Base-by-base conservation (phyloP, 2,329 filamentous ascomycete genomes). In the Drechslerella coelobrocha region DNA sequence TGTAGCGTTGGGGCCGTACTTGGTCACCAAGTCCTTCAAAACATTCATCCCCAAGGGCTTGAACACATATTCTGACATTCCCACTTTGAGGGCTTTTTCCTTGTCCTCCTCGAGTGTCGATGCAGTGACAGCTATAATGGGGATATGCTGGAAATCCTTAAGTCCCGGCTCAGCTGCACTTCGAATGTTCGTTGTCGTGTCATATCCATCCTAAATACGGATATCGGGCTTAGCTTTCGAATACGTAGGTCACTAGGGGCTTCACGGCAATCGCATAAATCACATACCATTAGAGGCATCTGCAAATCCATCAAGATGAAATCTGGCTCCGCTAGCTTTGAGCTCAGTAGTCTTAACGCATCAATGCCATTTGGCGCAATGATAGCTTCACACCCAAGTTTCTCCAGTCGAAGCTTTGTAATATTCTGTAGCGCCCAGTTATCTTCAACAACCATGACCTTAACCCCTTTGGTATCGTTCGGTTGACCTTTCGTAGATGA, bases 251-350 rank as follows among this genome's bases (percentile, higher is more conserved):
- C n/a, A n/a, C n/a, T n/a, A n/a, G n/a, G n/a, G n/a, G n/a, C n/a
- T n/a, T n/a, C n/a, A n/a, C n/a, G n/a, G n/a, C n/a, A n/a, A n/a
- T n/a, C n/a, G n/a, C n/a, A n/a, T n/a, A n/a, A n/a, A n/a, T n/a
- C 48, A 39, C 34, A 2, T 62, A 76, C 75, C 50, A 75, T 62
- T 14, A 75, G 53, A n/a, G 73, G 74, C 75, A 76, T 76, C 24
- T 76, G 74, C 29, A 76, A 63, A 61, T 75, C 74, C 75, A 76
- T 76, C n/a, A 75, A 57, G 4, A 75, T 69, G 1, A 75, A 62
- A 69, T 75, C 75, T 12, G 71, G 63, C 29, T 72, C 62, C 2
- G 71, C 51, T 12, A 73, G 59, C 2, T 65, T 68, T 2, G 56
- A 72, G n/a, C 72, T 72, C 34, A 76, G 51, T 23, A 73, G 61